Evolutionary conservation across 164 flowering plant species (phyloP).

Genomic region (Cinnamomum chago): DNA sequence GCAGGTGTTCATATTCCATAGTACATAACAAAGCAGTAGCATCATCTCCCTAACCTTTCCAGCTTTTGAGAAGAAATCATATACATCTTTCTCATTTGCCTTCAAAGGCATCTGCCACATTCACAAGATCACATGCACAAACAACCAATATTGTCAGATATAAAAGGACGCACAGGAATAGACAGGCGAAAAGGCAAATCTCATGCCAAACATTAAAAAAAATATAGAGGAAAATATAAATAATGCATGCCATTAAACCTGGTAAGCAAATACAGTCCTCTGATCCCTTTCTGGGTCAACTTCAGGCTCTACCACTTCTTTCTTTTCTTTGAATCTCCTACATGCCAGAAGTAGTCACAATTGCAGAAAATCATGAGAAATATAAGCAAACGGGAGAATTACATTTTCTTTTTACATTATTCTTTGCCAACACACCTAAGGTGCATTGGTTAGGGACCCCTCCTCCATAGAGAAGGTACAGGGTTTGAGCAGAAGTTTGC

Average conservation of each 20-base stretch:
- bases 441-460: no score
- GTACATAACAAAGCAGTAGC: not conserved
- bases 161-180: not conserved
- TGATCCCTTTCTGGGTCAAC: conserved; percentile 99
- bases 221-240: not conserved
- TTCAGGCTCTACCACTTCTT: conserved; percentile 81
- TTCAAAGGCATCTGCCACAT: conserved; percentile 81
- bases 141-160: not conserved
- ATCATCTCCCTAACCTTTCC: conserved; percentile 70
- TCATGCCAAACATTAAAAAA: not conserved
- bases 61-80: conserved; percentile 88
- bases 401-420: no score
- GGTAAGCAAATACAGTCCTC: conserved; percentile 98
- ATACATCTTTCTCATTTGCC: conserved; percentile 87
- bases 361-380: not conserved
- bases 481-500: no score
- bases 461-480: no score
- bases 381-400: no score
- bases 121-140: conserved; percentile 5
- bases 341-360: not conserved
- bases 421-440: no score
- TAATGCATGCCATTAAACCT: conserved; percentile 40
- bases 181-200: not conserved
- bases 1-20: not conserved
- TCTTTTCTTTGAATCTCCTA: conserved; percentile 75